These are phyloP conservation scores for Mantamonas sphyraenae DNA, from an alignment of 78 protist species.

Conservation along the genomic window DNA sequence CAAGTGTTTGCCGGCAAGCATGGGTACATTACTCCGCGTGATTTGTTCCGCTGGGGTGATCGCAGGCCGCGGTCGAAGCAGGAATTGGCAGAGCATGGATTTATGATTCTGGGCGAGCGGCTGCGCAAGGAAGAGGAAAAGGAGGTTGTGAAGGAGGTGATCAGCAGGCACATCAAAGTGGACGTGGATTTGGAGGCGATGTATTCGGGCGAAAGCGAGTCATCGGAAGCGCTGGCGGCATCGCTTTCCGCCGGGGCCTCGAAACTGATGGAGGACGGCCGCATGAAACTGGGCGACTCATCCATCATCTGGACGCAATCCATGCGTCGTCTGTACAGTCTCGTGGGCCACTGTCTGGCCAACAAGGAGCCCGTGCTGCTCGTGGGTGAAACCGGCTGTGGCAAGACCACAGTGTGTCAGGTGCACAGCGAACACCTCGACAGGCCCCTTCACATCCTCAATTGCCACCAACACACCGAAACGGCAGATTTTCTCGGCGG, in stretches of 20 bases:
- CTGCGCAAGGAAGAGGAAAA: conserved; percentile 75
- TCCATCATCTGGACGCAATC: conserved; percentile 75
- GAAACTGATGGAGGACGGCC: neutral
- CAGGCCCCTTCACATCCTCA: conserved; percentile 66
- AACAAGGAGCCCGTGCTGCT: conserved; percentile 88
- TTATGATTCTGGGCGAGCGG: conserved; percentile 87
- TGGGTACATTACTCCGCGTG: conserved; percentile 96
- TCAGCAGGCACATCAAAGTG: conserved; percentile 57
- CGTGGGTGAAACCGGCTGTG: conserved; percentile 97
- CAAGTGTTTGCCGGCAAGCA: conserved; percentile 84
- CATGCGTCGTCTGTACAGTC: conserved; percentile 63
- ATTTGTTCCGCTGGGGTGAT: conserved; percentile 96
- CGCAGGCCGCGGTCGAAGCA: conserved; percentile 41
- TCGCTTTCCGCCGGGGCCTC: too few relatives aligned
- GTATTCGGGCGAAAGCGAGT: conserved; percentile 4
- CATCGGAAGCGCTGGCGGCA: neutral
- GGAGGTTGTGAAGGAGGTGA: conserved; percentile 39
- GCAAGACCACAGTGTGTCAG: conserved; percentile 94
- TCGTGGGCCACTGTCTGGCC: conserved; percentile 66
- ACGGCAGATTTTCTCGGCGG: conserved; percentile 96
- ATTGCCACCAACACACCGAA: conserved; percentile 98
- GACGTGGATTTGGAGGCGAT: conserved; percentile 36
- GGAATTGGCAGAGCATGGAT: conserved; percentile 88
- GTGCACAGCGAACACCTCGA: conserved; percentile 32
- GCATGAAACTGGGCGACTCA: conserved; percentile 33